Evolutionary conservation across 2,329 filamentous ascomycete species (phyloP).

Genomic region (Trichoderma atrobrunneum): DNA sequence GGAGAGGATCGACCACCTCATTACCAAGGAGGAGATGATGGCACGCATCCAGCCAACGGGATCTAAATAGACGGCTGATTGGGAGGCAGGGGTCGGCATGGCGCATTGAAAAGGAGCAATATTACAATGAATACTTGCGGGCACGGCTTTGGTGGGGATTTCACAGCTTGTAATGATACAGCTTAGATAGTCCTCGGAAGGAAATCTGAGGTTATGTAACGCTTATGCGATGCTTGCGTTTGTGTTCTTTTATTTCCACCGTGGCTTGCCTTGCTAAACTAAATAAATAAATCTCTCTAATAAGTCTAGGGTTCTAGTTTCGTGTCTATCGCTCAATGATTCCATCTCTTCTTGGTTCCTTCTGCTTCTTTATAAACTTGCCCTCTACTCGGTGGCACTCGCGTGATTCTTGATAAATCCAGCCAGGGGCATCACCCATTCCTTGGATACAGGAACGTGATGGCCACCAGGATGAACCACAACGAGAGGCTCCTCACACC

Average conservation of each 20-base stretch:
- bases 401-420: slow-evolving; percentile 59
- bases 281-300: slow-evolving; percentile 1
- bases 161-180: slow-evolving; percentile 34
- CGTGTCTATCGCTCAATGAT: slow-evolving; percentile 24
- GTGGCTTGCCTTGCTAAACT: slow-evolving; percentile 24
- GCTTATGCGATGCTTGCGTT: slow-evolving; percentile 27
- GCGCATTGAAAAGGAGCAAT: slow-evolving; percentile 3
- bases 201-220: slow-evolving; percentile 31
- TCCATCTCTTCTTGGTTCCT: slow-evolving; percentile 19
- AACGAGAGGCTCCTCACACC: slow-evolving; percentile 54
- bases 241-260: slow-evolving; percentile 25
- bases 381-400: slow-evolving; percentile 24
- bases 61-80: slow-evolving; percentile 32
- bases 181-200: slow-evolving; percentile 33
- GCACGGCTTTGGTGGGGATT: slow-evolving; percentile 20
- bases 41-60: slow-evolving; percentile 77
- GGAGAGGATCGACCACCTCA: slow-evolving; percentile 93
- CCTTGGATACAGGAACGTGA: slow-evolving; percentile 79
- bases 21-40: slow-evolving; percentile 99
- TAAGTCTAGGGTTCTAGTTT: background rate
- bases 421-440: slow-evolving; percentile 73
- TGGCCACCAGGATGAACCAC: slow-evolving; percentile 83
- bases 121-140: slow-evolving; percentile 7
- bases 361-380: background rate
- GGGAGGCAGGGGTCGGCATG: slow-evolving; percentile 3